Base-by-base conservation (phyloP, 495 filamentous ascomycete species). In the Xylaria curta region DNA sequence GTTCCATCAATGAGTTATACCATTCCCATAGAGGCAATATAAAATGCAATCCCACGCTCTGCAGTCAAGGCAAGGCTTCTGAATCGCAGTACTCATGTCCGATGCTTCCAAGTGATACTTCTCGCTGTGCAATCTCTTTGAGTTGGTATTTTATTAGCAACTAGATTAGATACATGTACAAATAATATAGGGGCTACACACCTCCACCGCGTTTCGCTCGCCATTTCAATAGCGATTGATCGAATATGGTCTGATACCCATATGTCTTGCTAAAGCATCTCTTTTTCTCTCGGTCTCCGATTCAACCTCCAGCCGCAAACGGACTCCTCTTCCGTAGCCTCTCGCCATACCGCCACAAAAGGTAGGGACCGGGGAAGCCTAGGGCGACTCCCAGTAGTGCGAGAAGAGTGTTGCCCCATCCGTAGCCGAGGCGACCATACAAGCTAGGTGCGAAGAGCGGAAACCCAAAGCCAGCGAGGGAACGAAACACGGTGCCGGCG, bases 361-460 rank as follows among this genome's bases (percentile, higher is more conserved):
- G 69, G 64, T 86, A 79, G 0, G 89, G 87, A 12, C 84, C 83
- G 7, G 87, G 81, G 56, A 84, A 80, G 73, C 86, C 42, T 69
- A 90, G 79, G 0, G 75, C 83, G 28, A 90, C 73, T 0, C 84
- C 84, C n/a, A 88, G 72, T 59, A 88, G 84, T 0, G 83, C 88
- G 70, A 90, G 80, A 10, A 90, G 65, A 59, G 84, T 86, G 66
- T 85, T 87, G 5, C 86, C 89, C 85, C 87, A 89, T 33, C 88
- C 88, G 69, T 87, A 79, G 2, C 85, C 85, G 12, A 91, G 79
- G 24, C 79, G 80, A 40, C 79, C 71, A 76, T 89, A 94, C 86
- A 94, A 82, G 40, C 81, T 83, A 3, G 89, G 91, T 5, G 91
- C 91, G 72, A 95, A 95, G 4, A 96, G 82, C 28, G 93, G 93